Conservation (phyloP, 192 early-diverging fungal species). For the Pecoramyces ruminantium region DNA sequence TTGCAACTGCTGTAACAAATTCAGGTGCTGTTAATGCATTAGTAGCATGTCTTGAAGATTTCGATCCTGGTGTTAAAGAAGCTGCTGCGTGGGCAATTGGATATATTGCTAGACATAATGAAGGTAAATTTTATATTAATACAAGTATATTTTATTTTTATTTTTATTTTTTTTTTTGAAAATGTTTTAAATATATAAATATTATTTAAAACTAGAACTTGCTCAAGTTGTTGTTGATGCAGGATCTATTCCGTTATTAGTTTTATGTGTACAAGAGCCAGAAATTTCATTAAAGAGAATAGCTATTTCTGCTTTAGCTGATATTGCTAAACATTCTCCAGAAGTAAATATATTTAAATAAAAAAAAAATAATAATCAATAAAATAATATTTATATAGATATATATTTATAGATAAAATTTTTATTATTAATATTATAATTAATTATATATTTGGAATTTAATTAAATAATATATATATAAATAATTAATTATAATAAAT, state of each 20-base stretch:
- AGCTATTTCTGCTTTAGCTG: constrained; percentile 32
- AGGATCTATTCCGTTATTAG: constrained; percentile 29
- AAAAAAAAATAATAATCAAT: too few relatives aligned
- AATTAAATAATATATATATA: not conserved
- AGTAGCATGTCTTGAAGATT: constrained; percentile 35
- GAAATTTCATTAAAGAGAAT: constrained; percentile 29
- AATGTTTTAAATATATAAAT: not conserved
- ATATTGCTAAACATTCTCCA: constrained; percentile 35
- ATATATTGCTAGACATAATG: constrained; percentile 38
- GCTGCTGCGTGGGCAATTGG: constrained; percentile 38
- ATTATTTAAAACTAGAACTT: constrained; percentile 12
- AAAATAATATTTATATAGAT: too few relatives aligned
- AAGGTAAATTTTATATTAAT: constrained; percentile 17
- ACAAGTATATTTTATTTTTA: not conserved
- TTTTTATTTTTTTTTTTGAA: not conserved
- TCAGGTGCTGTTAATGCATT: constrained; percentile 30
- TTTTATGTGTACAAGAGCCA: constrained; percentile 37
- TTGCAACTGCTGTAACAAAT: constrained; percentile 30
- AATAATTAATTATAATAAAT: not conserved
- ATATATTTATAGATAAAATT: too few relatives aligned
- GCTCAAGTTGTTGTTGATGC: constrained; percentile 37
- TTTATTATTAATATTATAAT: not conserved
- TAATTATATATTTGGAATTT: not conserved
- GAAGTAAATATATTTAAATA: constrained; percentile 27
- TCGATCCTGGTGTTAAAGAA: constrained; percentile 43